Conservation (phyloP, 768 basidiomycete genomes). For the Russula griseocarnosa region DNA sequence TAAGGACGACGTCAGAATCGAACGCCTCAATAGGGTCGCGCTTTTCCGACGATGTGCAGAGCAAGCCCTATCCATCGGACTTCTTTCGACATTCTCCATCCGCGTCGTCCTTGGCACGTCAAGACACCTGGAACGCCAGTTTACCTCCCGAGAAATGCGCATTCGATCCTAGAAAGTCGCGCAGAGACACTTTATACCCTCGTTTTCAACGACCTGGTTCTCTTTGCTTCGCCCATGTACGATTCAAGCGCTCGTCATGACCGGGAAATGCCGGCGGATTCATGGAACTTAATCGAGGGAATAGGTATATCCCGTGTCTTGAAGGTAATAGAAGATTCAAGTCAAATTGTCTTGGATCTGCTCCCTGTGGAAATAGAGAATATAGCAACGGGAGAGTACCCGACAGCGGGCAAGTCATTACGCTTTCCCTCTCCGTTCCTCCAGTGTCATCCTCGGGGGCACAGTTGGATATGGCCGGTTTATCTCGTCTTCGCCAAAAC, state of each 20-base stretch:
- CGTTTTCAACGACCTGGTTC: constrained; percentile 66
- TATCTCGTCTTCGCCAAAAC: constrained; percentile 32
- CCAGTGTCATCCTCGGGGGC: constrained; percentile 32
- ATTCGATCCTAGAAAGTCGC: neutral
- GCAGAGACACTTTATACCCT: constrained; percentile 32
- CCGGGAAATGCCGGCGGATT: constrained; percentile 31
- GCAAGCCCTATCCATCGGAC: constrained; percentile 3
- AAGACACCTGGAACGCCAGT: constrained; percentile 15
- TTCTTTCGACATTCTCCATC: constrained; percentile 1
- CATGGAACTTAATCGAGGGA: constrained; percentile 44
- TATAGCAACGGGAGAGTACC: constrained; percentile 38
- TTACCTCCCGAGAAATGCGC: constrained; percentile 1
- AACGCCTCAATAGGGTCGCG: constrained; percentile 20
- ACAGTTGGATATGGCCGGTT: constrained; percentile 34
- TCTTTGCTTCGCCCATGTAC: constrained; percentile 47
- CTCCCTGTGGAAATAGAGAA: constrained; percentile 44
- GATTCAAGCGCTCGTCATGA: constrained; percentile 21
- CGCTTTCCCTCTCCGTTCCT: constrained; percentile 37
- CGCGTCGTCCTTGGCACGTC: constrained; percentile 11
- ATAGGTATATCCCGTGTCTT: constrained; percentile 50
- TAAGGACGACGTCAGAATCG: constrained; percentile 26
- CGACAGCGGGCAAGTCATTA: constrained; percentile 35
- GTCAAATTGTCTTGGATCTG: constrained; percentile 44
- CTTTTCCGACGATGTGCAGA: constrained; percentile 9
- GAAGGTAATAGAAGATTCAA: constrained; percentile 40